Percentiles rank a stretch among this genome's conserved stretches.
Conservation (phyloP, 2,329 filamentous ascomycete species). For the Raffaelea deltoideospora region DNA sequence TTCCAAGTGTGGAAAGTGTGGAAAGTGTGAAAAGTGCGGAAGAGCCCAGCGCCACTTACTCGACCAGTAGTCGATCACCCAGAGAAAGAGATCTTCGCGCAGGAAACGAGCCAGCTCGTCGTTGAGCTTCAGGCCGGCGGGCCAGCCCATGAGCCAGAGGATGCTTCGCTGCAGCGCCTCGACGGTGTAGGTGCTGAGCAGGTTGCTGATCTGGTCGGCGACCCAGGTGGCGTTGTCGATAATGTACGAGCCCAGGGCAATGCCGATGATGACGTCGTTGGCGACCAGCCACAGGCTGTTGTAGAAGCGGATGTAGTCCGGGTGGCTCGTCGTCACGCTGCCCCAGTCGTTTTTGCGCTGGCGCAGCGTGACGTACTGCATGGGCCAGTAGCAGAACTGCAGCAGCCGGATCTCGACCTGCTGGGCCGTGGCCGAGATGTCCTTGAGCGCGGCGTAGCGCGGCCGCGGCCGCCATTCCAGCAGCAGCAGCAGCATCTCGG, state of each 20-base stretch:
- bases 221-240: conserved; percentile 87
- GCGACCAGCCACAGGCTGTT: conserved; percentile 97
- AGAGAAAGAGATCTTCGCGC: conserved; percentile 87
- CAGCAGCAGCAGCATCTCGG: conserved; percentile 62
- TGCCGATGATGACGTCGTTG: conserved; percentile 97
- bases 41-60: conserved; percentile 31
- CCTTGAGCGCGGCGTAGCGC: conserved; percentile 73
- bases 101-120: conserved; percentile 86
- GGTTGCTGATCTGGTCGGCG: conserved; percentile 58
- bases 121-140: conserved; percentile 88
- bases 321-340: conserved; percentile 86
- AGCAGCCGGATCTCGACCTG: conserved; percentile 94
- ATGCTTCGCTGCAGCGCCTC: conserved; percentile 80
- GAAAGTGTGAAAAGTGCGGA: background rate
- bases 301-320: conserved; percentile 97
- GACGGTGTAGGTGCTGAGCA: conserved; percentile 72
- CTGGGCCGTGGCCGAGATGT: conserved; percentile 90
- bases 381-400: conserved; percentile 98
- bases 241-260: conserved; percentile 89
- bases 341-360: conserved; percentile 85
- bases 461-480: conserved; percentile 75
- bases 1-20: background rate
- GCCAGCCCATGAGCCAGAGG: conserved; percentile 89
- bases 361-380: conserved; percentile 87
- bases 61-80: conserved; percentile 98